Conservation (phyloP, 1,284 basidiomycete genomes). For the Moesziomyces sp. region DNA sequence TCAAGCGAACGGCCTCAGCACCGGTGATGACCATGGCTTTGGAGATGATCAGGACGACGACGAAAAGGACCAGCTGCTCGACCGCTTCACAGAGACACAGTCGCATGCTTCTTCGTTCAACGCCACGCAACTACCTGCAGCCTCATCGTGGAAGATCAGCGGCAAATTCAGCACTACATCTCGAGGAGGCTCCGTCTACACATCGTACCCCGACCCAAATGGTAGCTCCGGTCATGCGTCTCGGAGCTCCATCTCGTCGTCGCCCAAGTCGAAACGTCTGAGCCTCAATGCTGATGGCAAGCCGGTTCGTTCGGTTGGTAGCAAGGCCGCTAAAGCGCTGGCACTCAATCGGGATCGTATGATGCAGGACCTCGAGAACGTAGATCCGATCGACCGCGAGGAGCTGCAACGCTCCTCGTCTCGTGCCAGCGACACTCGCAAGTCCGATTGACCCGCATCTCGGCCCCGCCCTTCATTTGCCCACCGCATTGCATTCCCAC, state of each 20-base stretch:
- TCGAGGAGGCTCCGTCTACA: constrained; percentile 29
- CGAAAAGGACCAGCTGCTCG: constrained; percentile 41
- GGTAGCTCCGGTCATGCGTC: constrained; percentile 7
- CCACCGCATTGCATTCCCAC: constrained; percentile 8
- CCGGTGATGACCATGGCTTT: constrained; percentile 11
- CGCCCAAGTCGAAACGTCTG: constrained; percentile 16
- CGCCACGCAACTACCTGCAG: constrained; percentile 1
- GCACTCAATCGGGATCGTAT: constrained; percentile 25
- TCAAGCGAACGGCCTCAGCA: constrained; percentile 17
- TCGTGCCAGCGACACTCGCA: constrained; percentile 36
- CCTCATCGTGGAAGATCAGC: constrained; percentile 42
- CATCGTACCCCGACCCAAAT: constrained; percentile 34
- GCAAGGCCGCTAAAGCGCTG: constrained; percentile 37
- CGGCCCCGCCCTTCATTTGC: not conserved
- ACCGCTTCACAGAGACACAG: constrained; percentile 32
- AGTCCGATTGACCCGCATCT: constrained; percentile 25
- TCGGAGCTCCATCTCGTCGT: constrained; percentile 9
- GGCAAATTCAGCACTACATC: constrained; percentile 44
- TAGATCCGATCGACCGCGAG: constrained; percentile 37
- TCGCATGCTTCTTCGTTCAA: constrained; percentile 13
- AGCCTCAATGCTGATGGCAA: constrained; percentile 13
- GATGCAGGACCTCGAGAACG: constrained; percentile 39
- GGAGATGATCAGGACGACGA: constrained; percentile 12
- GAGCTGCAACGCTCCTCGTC: constrained; percentile 39
- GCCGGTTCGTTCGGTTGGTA: constrained; percentile 19